Evolutionary conservation across 257 asterid genomes (phyloP).

Genomic region (Penstemon newberryi): DNA sequence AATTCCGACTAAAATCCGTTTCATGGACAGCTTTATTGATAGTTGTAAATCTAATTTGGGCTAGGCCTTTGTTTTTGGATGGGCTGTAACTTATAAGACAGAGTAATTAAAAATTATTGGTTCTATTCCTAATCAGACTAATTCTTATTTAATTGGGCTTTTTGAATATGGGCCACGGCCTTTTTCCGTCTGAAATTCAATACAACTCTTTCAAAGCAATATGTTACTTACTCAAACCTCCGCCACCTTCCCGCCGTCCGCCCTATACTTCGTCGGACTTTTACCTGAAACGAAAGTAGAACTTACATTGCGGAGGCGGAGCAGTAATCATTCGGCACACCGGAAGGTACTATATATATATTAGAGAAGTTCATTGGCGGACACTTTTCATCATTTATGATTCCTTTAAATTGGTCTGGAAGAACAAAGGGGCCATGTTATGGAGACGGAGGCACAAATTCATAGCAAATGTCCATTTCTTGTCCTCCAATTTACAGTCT

Average conservation of each 20-base stretch:
- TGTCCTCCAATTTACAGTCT: constrained; percentile 27
- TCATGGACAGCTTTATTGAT: too few relatives aligned
- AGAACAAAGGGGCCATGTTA: constrained; percentile 36
- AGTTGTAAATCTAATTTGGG: too few relatives aligned
- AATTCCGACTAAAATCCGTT: too few relatives aligned
- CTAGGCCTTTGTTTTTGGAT: too few relatives aligned
- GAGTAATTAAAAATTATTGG: too few relatives aligned
- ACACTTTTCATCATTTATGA: constrained; percentile 11
- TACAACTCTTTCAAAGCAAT: not conserved
- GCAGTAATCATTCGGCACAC: not conserved
- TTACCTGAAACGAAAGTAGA: not conserved
- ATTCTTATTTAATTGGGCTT: not conserved
- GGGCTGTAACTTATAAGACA: too few relatives aligned
- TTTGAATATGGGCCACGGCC: not conserved
- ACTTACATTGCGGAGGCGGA: not conserved
- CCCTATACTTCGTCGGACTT: not conserved
- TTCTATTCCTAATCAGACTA: not conserved
- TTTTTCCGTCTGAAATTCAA: not conserved
- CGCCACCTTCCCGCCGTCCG: constrained; percentile 23
- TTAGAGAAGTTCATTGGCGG: not conserved
- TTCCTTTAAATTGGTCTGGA: constrained; percentile 4
- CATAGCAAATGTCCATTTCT: constrained; percentile 23
- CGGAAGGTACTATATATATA: not conserved
- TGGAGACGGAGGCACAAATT: constrained; percentile 36
- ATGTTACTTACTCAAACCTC: not conserved